phyloP scores from a whole-genome alignment of 2,329 filamentous ascomycete genomes.

The Bipolaris cookei region DNA sequence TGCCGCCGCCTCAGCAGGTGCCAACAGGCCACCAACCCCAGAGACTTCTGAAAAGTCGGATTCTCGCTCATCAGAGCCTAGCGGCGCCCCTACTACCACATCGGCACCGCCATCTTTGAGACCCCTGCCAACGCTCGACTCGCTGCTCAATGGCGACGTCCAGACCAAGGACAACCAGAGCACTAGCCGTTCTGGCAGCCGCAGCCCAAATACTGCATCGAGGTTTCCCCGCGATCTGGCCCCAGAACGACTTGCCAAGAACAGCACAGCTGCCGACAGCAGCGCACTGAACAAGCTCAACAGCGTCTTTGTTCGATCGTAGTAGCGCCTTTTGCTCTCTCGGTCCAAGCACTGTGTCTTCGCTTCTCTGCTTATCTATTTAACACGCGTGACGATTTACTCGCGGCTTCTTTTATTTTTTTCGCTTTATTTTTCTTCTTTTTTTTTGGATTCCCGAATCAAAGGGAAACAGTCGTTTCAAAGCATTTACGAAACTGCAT shows the following conservation, averaged over 20 bases:
- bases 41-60: conserved; percentile 50
- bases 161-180: conserved; percentile 39
- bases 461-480: conserved; percentile 8
- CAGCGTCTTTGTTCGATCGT: conserved; percentile 43
- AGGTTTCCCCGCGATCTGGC: conserved; percentile 42
- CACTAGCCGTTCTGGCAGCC: conserved; percentile 51
- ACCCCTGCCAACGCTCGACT: conserved; percentile 56
- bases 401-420: not conserved
- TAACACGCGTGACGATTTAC: conserved; percentile 1
- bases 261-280: conserved; percentile 41
- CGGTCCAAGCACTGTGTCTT: not conserved
- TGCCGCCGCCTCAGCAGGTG: conserved; percentile 24
- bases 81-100: conserved; percentile 23
- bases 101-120: conserved; percentile 32
- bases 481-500: conserved; percentile 38
- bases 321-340: not conserved
- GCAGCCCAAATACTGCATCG: conserved; percentile 47
- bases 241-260: conserved; percentile 40
- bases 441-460: conserved; percentile 1
- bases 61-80: conserved; percentile 50
- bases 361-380: not conserved
- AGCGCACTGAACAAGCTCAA: conserved; percentile 45
- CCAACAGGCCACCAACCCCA: conserved; percentile 41
- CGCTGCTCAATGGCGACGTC: conserved; percentile 42
- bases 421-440: not conserved